These are phyloP conservation scores for Nepenthes mirabilis DNA, from an alignment of 148 eudicot genomes.

Conservation along the genomic window DNA sequence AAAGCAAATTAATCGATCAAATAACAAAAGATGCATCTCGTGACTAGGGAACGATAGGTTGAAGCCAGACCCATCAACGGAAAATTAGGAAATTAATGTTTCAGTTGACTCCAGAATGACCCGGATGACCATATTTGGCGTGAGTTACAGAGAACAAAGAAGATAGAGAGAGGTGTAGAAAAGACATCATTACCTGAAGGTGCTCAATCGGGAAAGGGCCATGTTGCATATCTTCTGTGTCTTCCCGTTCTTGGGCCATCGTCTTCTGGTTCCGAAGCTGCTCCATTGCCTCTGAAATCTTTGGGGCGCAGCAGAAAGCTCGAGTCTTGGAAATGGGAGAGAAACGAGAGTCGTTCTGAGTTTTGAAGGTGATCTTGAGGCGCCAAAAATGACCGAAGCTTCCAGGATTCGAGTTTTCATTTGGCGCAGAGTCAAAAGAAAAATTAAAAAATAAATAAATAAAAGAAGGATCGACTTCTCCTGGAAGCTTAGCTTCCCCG, in stretches of 20 bases:
- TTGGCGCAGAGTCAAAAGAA: no score
- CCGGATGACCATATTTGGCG: not conserved
- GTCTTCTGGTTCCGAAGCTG: conserved; percentile 33
- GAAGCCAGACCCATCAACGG: not conserved
- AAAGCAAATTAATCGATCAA: not conserved
- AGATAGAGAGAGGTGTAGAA: not conserved
- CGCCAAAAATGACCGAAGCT: no score
- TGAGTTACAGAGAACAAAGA: not conserved
- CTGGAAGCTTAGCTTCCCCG: no score
- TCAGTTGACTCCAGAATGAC: not conserved
- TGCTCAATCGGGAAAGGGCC: conserved; percentile 87
- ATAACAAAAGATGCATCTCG: no score
- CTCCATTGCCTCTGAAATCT: conserved; percentile 20
- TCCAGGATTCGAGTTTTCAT: no score
- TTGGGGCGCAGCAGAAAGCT: not conserved
- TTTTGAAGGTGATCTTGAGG: no score
- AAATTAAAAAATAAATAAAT: no score
- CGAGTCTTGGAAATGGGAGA: not conserved
- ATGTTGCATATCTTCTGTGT: conserved; percentile 50
- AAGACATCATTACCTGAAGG: conserved; percentile 42
- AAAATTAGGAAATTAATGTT: not conserved
- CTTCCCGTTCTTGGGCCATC: conserved; percentile 34
- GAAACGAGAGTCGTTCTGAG: no score
- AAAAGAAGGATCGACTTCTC: no score
- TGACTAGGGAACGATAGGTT: no score